Evolutionary conservation across 1,284 basidiomycete species (phyloP), one percentile per base, ranked within the genome.

Genomic region (Malassezia sp.): DNA sequence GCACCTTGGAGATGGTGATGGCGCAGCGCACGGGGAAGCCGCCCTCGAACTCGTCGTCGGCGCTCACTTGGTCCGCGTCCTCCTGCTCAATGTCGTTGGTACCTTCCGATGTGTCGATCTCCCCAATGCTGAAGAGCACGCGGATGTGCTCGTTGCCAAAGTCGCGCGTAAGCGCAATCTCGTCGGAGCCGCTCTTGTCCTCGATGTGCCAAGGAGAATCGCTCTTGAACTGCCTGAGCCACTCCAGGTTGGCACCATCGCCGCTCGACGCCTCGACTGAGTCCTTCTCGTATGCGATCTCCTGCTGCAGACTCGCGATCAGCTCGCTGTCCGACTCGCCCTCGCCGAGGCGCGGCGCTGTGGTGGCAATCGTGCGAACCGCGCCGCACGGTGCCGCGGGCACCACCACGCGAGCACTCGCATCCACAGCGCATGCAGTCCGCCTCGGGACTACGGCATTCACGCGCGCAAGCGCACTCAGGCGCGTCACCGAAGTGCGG

Each of bases 1-100:
- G n/a, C n/a, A n/a, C n/a, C n/a, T 96, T 96, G 58, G 84, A 83
- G 71, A 96, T 79, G 39, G 82, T 79, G 58, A 90, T 77, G 9
- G 83, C 80, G 49, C 79, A 79, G 18, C 88, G 84, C 46, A 87
- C 76, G 29, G 85, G 81, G 72, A 84, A 49, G 49, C 47, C 48
- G 11, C 57, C 49, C 18, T 52, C 51, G 26, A 46, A 30, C n/a
- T 56, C 61, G 7, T 61, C 64, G 10, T 74, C 71, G 22, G 73
- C 69, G n/a, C 64, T 48, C 21, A 71, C 61, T 20, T 74, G 72
- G 9, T 76, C 74, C 22, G 75, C 73, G 1, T 67, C 71, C 2
- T 71, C 72, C 12, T 71, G 73, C 31, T 61, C 57, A 6, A 45
- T 44, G 7, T 58, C 52, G 28, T 48, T 45, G 39, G 52, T 34